A percentile compares a stretch with the other conserved stretches of the same genome.
phyloP scores from a whole-genome alignment of 805 yeast genomes.

The Metschnikowia rubicola region DNA sequence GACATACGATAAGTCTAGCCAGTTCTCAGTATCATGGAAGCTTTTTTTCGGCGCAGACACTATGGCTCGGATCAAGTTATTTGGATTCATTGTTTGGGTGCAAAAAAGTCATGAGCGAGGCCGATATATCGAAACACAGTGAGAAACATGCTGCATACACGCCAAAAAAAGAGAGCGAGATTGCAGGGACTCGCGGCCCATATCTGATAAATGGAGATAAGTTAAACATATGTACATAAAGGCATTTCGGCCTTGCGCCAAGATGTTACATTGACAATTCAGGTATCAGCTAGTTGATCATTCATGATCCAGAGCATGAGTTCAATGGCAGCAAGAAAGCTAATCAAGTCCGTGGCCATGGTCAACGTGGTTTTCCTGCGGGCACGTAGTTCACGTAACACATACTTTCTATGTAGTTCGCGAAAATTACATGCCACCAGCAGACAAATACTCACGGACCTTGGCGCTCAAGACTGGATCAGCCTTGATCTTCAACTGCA shows the following conservation, averaged over 20 bases:
- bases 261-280: slow-evolving; percentile 1
- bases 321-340: too few species aligned
- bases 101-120: slow-evolving; percentile 6
- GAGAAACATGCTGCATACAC: slow-evolving; percentile 1
- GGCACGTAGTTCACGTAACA: too few species aligned
- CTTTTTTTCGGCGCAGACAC: slow-evolving; percentile 23
- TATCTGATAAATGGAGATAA: not conserved
- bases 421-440: slow-evolving; percentile 6
- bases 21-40: slow-evolving; percentile 20
- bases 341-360: not conserved
- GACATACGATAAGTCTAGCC: slow-evolving; percentile 65
- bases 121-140: not conserved
- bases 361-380: not conserved
- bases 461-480: slow-evolving; percentile 65
- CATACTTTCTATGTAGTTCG: not conserved
- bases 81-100: slow-evolving; percentile 16
- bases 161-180: not conserved
- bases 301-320: not conserved
- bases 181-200: not conserved
- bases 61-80: slow-evolving; percentile 16
- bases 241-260: slow-evolving; percentile 1
- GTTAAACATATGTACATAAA: slow-evolving; percentile 5
- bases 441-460: slow-evolving; percentile 45
- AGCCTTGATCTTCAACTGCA: slow-evolving; percentile 73
- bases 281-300: slow-evolving; percentile 1